Base-by-base conservation (phyloP, 2,329 filamentous ascomycete genomes). In the Chaetomiaceae sp. region DNA sequence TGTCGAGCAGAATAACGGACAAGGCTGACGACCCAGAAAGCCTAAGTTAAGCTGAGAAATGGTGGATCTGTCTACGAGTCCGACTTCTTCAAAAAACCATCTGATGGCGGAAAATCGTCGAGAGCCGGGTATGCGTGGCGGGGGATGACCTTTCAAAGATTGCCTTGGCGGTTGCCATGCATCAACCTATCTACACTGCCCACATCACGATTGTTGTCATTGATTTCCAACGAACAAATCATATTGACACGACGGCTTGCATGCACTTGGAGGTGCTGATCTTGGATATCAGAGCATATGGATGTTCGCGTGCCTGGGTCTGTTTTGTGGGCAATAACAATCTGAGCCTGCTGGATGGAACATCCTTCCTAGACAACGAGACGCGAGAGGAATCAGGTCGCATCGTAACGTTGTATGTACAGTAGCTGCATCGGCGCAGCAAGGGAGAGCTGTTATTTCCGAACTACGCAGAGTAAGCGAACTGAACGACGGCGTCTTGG, bases 31-130 rank as follows among this genome's bases (percentile, higher is more conserved):
- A n/a, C n/a, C n/a, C n/a, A n/a, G n/a, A n/a, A n/a, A n/a, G n/a
- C n/a, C n/a, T n/a, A n/a, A n/a, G n/a, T n/a, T n/a, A n/a, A n/a
- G n/a, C n/a, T n/a, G n/a, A n/a, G n/a, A n/a, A 34, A 20, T 5
- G 3, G 40, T 37, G 81, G 81, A 84, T 64, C 66, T 86, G 4
- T 84, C 81, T 1, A 79, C 77, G 0, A 81, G 83, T 4, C 83
- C 82, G 11, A 86, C 83, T 0, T 85, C 82, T 0, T 77, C 85
- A 23, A 77, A 86, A 53, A 82, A 81, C 7, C 75, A 86, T 1
- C 71, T 86, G 23, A 85, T 82, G 0, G 78, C 80, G 14, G 78
- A n/a, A 85, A 55, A 81, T 84, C 41, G 74, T 86, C 27, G 66
- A 71, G 18, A 75, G 79, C 34, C 67, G n/a, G n/a, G n/a, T n/a